Base-by-base conservation (phyloP, 2,329 filamentous ascomycete genomes). In the Cladosporium sp. region DNA sequence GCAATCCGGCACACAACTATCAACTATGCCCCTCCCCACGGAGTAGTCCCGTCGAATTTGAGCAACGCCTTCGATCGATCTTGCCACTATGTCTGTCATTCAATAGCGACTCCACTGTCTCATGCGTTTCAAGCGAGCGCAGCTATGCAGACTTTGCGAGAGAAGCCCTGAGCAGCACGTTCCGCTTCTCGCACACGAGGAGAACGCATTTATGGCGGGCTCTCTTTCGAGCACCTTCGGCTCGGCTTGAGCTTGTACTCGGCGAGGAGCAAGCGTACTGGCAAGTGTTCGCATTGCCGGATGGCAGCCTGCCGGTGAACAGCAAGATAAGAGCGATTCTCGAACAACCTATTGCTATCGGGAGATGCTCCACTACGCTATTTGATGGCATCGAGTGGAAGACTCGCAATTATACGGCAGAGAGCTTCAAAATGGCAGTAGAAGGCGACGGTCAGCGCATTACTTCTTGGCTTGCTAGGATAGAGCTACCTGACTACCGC, bases 1-100 rank as follows among this genome's bases (percentile, higher is more conserved):
- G 75, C 2, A 82, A 81, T 38, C 82, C 82, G 0, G 57, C 59
- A 7, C 79, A 82, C 57, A 57, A 63, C 3, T 81, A 78, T 53
- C 18, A n/a, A 9, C 19, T 43, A 38, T 19, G n/a, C 9, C 11
- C 31, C n/a, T 19, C 11, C 7, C 18, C 5, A 2, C 43, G 50
- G 2, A 9, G 8, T 4, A 35, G 37, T 1, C 61, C 62, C 3
- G 14, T 35, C 8, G 22, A 41, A 1, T 66, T 67, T 19, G 59
- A 60, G 34, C 48, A 56, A 9, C 34, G 56, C 14, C 41, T 65
- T 10, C 53, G 48, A 28, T 44, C 56, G 2, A 19, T 33, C 1
- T 43, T 67, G 18, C 64, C 63, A 0, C 52, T 63, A 2, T 52
- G 54, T 10, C 41, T 66, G 7, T 11, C 13, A 0, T 57, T 63